A percentile compares a stretch with the other conserved stretches of the same genome.
Evolutionary conservation across 257 asterid genomes (phyloP).

Genomic region (Euphrasia confusa): DNA sequence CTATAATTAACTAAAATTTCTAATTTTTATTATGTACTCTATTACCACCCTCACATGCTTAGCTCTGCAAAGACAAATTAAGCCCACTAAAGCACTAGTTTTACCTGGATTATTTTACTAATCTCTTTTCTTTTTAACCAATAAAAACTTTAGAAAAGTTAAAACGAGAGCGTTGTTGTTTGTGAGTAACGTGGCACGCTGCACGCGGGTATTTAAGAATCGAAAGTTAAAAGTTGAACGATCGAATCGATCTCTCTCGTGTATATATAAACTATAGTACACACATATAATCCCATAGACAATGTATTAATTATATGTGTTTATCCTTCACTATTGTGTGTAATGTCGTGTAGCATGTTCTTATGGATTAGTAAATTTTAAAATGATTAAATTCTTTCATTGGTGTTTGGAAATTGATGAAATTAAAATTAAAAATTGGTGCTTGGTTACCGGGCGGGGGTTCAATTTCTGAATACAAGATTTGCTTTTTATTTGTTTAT

Average conservation of each 20-base stretch:
- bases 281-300: conserved; percentile 1
- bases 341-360: conserved; percentile 35
- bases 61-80: conserved; percentile 23
- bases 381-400: not conserved
- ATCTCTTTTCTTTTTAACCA: not conserved
- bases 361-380: not conserved
- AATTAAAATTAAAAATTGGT: conserved; percentile 10
- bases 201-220: no score
- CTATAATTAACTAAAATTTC: not conserved
- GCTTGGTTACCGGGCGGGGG: conserved; percentile 23
- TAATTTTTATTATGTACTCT: conserved; percentile 19
- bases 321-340: conserved; percentile 12
- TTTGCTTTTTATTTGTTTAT: conserved; percentile 24
- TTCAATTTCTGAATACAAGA: conserved; percentile 33
- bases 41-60: conserved; percentile 38
- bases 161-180: no score
- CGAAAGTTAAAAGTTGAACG: conserved; percentile 1
- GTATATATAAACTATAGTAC: no score
- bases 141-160: no score
- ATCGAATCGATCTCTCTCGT: not conserved
- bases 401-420: conserved; percentile 6
- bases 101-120: conserved; percentile 23
- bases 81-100: conserved; percentile 19
- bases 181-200: no score
- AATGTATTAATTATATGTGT: no score